Base-by-base conservation (phyloP, 805 yeast species). In the Naumovozyma baii region DNA sequence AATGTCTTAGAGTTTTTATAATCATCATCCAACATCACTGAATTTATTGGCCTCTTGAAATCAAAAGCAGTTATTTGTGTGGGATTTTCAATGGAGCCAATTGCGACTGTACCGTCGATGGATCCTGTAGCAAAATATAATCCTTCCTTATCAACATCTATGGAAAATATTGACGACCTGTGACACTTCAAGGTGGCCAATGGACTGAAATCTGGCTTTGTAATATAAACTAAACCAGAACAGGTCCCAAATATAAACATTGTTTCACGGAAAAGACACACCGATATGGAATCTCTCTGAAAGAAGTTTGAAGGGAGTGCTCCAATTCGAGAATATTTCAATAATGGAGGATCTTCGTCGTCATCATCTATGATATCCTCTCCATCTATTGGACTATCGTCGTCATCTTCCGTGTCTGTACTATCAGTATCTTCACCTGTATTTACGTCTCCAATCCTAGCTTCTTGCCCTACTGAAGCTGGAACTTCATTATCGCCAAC, bases 21-120 rank as follows among this genome's bases (percentile, higher is more conserved):
- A 41, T 79, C 74, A 9, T 77, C 76, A 49, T 83, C 92, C 4
- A 92, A 59, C 0, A 86, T 83, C 3, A 90, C 94, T 0, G 94
- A 78, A 54, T 87, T 94, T 0, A 92, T 73, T 0, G 97, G 96
- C 20, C 96, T 67, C 50, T 82, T 80, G 59, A 87, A 83, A 59
- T 88, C 94, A 49, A 74, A 80, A 2, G 86, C 87, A 0, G 72
- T 67, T 2, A 82, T 74, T 49, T 82, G 92, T 3, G 67, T 62
- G 15, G 74, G 74, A 45, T 80, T 83, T 1, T 47, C 42, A 1
- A 84, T 64, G 2, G 34, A 30, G 0, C 95, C 92, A 3, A 86
- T 73, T 1, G 86, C 86, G 0, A 90, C 82, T 0, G 95, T 83
- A 0, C 98, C 98, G 56, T 92, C 98, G 67, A 90, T 80, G 0